Evolutionary conservation across 148 eudicot species (phyloP).

Genomic region (Nyssa sinensis): DNA sequence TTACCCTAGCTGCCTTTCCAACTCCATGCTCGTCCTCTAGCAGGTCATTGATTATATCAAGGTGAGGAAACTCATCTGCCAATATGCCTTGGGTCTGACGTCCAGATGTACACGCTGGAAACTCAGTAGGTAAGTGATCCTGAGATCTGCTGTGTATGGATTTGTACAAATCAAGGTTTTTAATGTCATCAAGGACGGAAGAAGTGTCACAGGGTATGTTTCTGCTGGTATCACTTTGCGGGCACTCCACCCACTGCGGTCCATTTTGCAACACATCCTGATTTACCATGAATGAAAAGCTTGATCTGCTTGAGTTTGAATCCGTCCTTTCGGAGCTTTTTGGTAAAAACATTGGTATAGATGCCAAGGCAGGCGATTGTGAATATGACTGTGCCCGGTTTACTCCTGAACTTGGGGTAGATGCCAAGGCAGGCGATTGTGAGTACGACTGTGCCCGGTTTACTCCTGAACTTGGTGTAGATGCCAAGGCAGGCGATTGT

Average conservation of each 20-base stretch:
- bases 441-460: conserved; percentile 45
- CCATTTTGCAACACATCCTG: conserved; percentile 41
- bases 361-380: conserved; percentile 39
- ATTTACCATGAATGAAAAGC: conserved; percentile 39
- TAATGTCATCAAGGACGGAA: conserved; percentile 35
- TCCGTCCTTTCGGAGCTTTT: conserved; percentile 43
- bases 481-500: conserved; percentile 39
- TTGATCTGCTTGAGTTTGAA: conserved; percentile 30
- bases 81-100: conserved; percentile 43
- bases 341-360: conserved; percentile 35
- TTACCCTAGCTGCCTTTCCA: conserved; percentile 26
- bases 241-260: conserved; percentile 48
- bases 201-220: conserved; percentile 38
- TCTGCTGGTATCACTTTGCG: conserved; percentile 48
- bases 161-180: conserved; percentile 39
- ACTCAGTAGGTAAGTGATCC: conserved; percentile 37
- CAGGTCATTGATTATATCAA: conserved; percentile 79
- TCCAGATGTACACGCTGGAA: conserved; percentile 43
- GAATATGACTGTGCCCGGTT: conserved; percentile 45
- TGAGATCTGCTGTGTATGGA: conserved; percentile 33
- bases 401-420: conserved; percentile 31
- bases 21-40: conserved; percentile 65
- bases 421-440: conserved; percentile 39
- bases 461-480: conserved; percentile 31
- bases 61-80: conserved; percentile 79